Percentiles rank a stretch among this genome's conserved stretches.
phyloP scores from a whole-genome alignment of 768 basidiomycete genomes.

The Leccinum rimulosum region DNA sequence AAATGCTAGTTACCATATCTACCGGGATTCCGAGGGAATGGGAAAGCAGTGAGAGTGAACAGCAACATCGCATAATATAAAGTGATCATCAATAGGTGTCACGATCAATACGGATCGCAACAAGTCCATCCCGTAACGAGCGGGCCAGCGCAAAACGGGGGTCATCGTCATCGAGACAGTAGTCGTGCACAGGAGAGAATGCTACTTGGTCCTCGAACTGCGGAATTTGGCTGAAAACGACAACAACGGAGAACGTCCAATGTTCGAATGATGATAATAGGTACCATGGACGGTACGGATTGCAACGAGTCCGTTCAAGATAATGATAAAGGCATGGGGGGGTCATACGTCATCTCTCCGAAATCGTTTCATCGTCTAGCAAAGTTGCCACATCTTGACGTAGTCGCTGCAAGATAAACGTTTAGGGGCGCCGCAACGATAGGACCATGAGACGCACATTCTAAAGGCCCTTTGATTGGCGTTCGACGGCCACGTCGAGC shows the following conservation, averaged over 20 bases:
- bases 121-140: background rate
- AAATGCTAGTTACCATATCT: background rate
- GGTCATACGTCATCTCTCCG: background rate
- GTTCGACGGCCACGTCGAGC: conserved; percentile 67
- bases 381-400: conserved; percentile 35
- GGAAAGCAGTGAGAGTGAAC: background rate
- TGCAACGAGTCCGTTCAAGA: background rate
- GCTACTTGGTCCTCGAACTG: background rate
- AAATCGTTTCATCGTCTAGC: conserved; percentile 7
- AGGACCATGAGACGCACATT: conserved; percentile 40
- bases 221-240: background rate
- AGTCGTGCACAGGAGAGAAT: background rate
- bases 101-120: background rate
- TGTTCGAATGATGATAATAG: background rate
- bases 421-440: background rate
- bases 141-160: background rate
- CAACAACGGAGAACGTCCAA: background rate
- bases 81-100: background rate
- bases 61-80: background rate
- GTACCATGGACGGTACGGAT: background rate
- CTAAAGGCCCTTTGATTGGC: conserved; percentile 65
- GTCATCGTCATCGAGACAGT: background rate
- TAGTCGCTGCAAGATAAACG: conserved; percentile 21
- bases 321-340: background rate
- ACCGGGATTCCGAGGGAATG: background rate